These are phyloP conservation scores for Stentor coeruleus DNA, from an alignment of 73 alveolate species.

Conservation along the genomic window DNA sequence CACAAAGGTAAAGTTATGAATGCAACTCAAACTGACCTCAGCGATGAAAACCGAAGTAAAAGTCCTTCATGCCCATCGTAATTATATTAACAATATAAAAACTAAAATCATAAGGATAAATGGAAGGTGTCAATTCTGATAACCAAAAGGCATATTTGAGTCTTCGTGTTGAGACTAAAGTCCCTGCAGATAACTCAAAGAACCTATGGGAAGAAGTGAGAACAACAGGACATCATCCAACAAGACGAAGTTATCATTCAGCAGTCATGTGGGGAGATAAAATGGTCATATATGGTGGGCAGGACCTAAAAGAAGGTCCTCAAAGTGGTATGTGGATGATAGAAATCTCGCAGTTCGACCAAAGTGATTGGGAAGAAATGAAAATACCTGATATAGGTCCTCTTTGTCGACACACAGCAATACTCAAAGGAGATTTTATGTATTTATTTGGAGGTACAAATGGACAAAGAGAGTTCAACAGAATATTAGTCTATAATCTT, in stretches of 20 bases:
- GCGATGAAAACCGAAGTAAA: too few relatives aligned
- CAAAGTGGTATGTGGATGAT: background rate
- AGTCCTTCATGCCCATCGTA: too few relatives aligned
- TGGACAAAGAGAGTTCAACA: background rate
- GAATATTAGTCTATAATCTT: conserved; percentile 19
- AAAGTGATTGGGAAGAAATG: background rate
- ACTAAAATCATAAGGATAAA: too few relatives aligned
- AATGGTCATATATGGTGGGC: background rate
- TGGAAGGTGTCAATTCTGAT: too few relatives aligned
- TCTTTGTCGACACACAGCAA: background rate
- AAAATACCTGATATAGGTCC: background rate
- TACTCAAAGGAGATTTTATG: background rate
- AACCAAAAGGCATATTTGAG: too few relatives aligned
- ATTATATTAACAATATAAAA: too few relatives aligned
- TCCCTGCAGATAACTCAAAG: too few relatives aligned
- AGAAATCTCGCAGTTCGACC: background rate
- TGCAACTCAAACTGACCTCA: too few relatives aligned
- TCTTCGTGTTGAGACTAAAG: too few relatives aligned
- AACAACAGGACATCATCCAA: conserved; percentile 33
- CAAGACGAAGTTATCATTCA: conserved; percentile 18
- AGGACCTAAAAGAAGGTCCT: background rate
- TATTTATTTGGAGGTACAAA: background rate
- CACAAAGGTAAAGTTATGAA: too few relatives aligned
- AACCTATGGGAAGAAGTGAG: conserved; percentile 54
- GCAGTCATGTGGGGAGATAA: background rate